Conservation (phyloP, 2,329 filamentous ascomycete species). For the Calonectria fujianensis region DNA sequence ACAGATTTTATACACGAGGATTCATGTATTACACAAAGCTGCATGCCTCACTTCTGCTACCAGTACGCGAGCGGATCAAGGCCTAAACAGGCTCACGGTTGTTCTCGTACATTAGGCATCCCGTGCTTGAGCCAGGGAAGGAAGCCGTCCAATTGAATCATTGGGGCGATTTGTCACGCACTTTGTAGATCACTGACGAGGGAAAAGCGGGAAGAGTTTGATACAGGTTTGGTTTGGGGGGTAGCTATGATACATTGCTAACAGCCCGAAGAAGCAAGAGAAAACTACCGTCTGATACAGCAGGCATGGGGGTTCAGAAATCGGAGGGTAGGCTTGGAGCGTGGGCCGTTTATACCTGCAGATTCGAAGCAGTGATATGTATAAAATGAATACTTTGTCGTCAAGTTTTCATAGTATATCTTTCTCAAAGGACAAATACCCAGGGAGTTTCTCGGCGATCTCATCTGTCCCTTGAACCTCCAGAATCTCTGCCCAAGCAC, state of each 20-base stretch:
- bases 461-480: background rate
- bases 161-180: slow-evolving; percentile 15
- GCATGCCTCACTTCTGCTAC: background rate
- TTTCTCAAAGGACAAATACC: background rate
- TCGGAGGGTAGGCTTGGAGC: background rate
- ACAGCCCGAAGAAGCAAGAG: background rate
- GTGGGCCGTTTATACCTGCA: slow-evolving; percentile 11
- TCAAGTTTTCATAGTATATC: background rate
- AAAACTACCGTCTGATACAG: background rate
- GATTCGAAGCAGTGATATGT: background rate
- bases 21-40: background rate
- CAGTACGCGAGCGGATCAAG: background rate
- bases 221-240: background rate
- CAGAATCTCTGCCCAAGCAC: background rate
- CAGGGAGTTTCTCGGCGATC: background rate
- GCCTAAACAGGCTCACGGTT: background rate
- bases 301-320: slow-evolving; percentile 1
- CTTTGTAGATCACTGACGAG: background rate
- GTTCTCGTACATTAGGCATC: background rate
- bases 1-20: background rate
- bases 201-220: background rate
- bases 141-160: background rate
- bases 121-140: slow-evolving; percentile 2
- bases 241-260: background rate
- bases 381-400: background rate